Base-by-base conservation (phyloP, 352 stramenopile genomes). In the Globisporangium apiculatum region DNA sequence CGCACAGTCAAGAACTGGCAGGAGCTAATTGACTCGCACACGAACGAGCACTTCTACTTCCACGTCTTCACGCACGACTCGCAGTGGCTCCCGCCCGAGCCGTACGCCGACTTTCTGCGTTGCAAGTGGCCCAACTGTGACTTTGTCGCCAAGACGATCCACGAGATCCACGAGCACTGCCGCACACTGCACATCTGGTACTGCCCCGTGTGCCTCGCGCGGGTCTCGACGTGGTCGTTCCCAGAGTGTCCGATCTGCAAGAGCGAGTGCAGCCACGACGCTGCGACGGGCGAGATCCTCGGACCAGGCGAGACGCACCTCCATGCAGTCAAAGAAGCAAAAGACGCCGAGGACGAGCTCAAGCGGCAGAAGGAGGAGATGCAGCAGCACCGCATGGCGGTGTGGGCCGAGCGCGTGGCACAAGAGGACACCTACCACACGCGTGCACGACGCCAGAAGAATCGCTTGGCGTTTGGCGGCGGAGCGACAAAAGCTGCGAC, bases 11-110 rank as follows among this genome's bases (percentile, higher is more conserved):
- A 69, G 10, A 77, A 79, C 43, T 94, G 81, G 83, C 83, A 94
- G 50, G 83, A 94, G 51, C 65, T 87, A 24, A 59, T 91, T 1
- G 83, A 94, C 60, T 68, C 79, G 37, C 82, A 89, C 61, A 94
- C 83, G 7, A 89, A 87, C 64, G 83, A 94, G 65, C 89, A 89
- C 69, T 93, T 86, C 58, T 93, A 91, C 71, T 88, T 91, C 40
- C 79, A 93, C 62, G 68, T 88, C 38, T 87, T 76, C 65, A 85
- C 80, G 24, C 75, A 87, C 48, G 83, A 93, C 59, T 90, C 81
- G 50, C 81, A 90, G 61, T 93, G 83, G 83, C 62, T 75, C 4
- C 83, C 83, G 41, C 83, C 83, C 0, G 67, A 86, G n/a, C 68
- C 73, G 4, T 91, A 75, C 51, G 58, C 66, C 5, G 75, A 80